These are phyloP conservation scores for Aspergillus biplanus DNA, from an alignment of 495 filamentous ascomycete genomes.

Conservation along the genomic window DNA sequence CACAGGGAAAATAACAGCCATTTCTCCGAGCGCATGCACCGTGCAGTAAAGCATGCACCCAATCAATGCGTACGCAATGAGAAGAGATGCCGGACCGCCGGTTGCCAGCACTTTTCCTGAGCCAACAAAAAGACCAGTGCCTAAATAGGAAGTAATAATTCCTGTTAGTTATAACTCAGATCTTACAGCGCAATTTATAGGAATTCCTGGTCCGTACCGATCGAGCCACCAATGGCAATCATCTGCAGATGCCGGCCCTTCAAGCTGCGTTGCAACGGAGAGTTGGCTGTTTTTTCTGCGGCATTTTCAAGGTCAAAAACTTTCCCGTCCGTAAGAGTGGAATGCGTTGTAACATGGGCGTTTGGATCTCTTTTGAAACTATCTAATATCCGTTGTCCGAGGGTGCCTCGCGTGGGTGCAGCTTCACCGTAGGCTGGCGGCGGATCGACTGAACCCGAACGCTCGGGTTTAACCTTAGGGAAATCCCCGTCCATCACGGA, in stretches of 20 bases:
- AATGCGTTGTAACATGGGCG: constrained; percentile 58
- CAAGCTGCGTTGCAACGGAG: constrained; percentile 73
- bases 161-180: constrained; percentile 5
- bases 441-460: constrained; percentile 31
- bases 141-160: constrained; percentile 40
- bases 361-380: constrained; percentile 84
- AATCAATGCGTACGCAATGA: constrained; percentile 82
- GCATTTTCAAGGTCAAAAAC: constrained; percentile 78
- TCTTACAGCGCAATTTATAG: not conserved
- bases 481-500: constrained; percentile 46
- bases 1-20: constrained; percentile 88
- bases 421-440: constrained; percentile 47
- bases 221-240: constrained; percentile 96
- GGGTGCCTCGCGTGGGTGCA: constrained; percentile 30
- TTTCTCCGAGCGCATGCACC: constrained; percentile 87
- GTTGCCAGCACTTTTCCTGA: constrained; percentile 76
- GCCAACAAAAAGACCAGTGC: constrained; percentile 89
- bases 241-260: constrained; percentile 91
- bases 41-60: constrained; percentile 92
- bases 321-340: constrained; percentile 59
- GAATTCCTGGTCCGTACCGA: constrained; percentile 60
- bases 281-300: constrained; percentile 72
- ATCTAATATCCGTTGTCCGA: constrained; percentile 62
- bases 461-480: constrained; percentile 31
- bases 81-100: constrained; percentile 83